These are phyloP conservation scores for Coprinellus micaceus DNA, from an alignment of 768 basidiomycete genomes.

Conservation along the genomic window DNA sequence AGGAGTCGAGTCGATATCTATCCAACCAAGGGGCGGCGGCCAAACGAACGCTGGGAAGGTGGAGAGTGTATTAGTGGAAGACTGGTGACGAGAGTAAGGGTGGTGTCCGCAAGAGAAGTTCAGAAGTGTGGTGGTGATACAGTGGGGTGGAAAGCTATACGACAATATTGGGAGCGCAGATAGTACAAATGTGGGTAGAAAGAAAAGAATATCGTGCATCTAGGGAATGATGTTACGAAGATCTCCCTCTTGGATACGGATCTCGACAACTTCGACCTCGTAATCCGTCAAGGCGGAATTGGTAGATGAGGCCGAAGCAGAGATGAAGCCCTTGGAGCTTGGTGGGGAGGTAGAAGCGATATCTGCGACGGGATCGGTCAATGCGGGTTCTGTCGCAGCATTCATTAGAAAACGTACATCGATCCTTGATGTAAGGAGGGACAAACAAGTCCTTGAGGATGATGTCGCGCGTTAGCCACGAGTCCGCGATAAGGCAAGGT, in stretches of 20 bases:
- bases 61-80: no score
- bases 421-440: slow-evolving; percentile 85
- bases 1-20: no score
- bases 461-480: slow-evolving; percentile 9
- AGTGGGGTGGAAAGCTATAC: no score
- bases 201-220: slow-evolving; percentile 11
- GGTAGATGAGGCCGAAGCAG: slow-evolving; percentile 64
- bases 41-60: no score
- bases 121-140: no score
- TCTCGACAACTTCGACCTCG: slow-evolving; percentile 85
- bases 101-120: slow-evolving; percentile 36
- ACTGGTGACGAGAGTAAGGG: slow-evolving; percentile 22
- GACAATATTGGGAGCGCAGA: no score
- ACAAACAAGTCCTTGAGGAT: slow-evolving; percentile 81
- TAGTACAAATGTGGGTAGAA: background rate
- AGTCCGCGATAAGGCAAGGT: background rate
- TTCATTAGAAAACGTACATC: slow-evolving; percentile 57
- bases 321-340: slow-evolving; percentile 60
- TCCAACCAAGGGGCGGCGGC: no score
- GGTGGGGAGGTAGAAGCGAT: slow-evolving; percentile 83
- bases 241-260: slow-evolving; percentile 77
- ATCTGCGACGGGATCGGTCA: slow-evolving; percentile 32
- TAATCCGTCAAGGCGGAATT: slow-evolving; percentile 69
- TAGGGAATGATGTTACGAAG: slow-evolving; percentile 72
- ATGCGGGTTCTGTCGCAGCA: no score